Conservation (phyloP, 768 basidiomycete species). For the Krasilnikovozyma curviuscula region DNA sequence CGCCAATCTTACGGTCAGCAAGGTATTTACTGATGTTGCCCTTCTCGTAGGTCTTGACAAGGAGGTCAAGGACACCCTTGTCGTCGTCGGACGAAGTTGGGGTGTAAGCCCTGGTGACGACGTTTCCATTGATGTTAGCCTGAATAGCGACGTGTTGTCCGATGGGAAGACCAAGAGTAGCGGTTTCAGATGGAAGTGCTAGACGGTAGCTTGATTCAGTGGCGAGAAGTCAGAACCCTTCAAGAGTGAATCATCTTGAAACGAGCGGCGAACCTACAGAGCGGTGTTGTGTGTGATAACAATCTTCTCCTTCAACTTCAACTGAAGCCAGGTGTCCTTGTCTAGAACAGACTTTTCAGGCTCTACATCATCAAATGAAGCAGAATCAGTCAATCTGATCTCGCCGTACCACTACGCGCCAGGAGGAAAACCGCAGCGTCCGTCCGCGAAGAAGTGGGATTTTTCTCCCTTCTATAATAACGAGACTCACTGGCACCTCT, state of each 20-base stretch:
- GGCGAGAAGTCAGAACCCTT: not conserved
- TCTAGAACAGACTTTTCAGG: slow-evolving; percentile 5
- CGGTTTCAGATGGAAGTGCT: slow-evolving; percentile 49
- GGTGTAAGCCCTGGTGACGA: slow-evolving; percentile 78
- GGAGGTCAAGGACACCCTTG: slow-evolving; percentile 79
- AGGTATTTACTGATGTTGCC: slow-evolving; percentile 89
- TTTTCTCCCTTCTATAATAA: too few relatives aligned
- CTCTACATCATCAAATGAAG: too few relatives aligned
- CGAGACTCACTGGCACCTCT: too few relatives aligned
- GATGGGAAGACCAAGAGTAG: slow-evolving; percentile 77
- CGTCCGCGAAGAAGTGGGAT: too few relatives aligned
- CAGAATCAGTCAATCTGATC: too few relatives aligned
- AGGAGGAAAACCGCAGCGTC: too few relatives aligned
- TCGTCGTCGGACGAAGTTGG: slow-evolving; percentile 87
- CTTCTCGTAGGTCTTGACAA: slow-evolving; percentile 96
- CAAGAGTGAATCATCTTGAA: not conserved
- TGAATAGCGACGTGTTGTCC: slow-evolving; percentile 89
- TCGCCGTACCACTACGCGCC: too few relatives aligned
- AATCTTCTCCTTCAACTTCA: slow-evolving; percentile 60
- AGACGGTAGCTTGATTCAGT: slow-evolving; percentile 59
- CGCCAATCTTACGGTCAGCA: slow-evolving; percentile 60
- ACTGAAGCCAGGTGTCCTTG: slow-evolving; percentile 44
- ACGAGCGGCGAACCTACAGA: slow-evolving; percentile 37
- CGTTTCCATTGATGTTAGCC: slow-evolving; percentile 80
- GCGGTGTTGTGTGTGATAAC: slow-evolving; percentile 88